Evolutionary conservation across 1,284 basidiomycete species (phyloP).

Genomic region (Anthracocystis setariae): DNA sequence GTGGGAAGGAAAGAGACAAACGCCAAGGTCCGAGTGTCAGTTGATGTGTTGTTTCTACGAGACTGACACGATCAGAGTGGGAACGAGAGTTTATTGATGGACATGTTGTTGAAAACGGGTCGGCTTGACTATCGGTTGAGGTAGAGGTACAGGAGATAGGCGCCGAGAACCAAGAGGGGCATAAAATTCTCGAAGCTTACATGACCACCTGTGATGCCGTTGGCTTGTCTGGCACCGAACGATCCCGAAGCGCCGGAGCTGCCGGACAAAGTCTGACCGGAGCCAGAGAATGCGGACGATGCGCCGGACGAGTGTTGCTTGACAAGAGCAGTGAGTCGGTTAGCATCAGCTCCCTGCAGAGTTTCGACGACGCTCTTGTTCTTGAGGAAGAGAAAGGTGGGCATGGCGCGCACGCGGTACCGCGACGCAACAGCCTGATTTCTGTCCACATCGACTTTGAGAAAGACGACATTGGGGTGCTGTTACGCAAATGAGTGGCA

Average conservation of each 20-base stretch:
- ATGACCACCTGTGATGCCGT: constrained; percentile 44
- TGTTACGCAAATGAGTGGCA: constrained; percentile 1
- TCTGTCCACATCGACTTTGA: constrained; percentile 70
- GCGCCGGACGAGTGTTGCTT: constrained; percentile 56
- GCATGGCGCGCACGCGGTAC: constrained; percentile 70
- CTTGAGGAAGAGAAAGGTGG: constrained; percentile 71
- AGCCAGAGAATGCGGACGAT: constrained; percentile 44
- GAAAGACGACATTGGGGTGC: constrained; percentile 47
- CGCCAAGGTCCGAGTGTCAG: constrained; percentile 20
- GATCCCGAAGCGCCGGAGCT: constrained; percentile 28
- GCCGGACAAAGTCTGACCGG: constrained; percentile 48
- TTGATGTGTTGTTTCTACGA: constrained; percentile 1
- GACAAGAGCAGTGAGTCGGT: constrained; percentile 51
- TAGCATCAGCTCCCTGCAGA: constrained; percentile 60
- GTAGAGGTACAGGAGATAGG: constrained; percentile 51
- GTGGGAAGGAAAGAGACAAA: constrained; percentile 4
- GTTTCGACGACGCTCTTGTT: constrained; percentile 66
- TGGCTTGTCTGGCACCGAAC: constrained; percentile 20
- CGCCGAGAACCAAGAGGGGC: constrained; percentile 44
- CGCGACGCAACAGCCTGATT: constrained; percentile 68
- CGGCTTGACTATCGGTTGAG: constrained; percentile 17
- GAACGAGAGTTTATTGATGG: constrained; percentile 9
- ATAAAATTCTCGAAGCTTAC: constrained; percentile 55
- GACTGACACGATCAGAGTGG: constrained; percentile 7
- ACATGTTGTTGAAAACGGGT: constrained; percentile 6